Conservation (phyloP, 2,329 filamentous ascomycete species). For the Aureobasidium sp. region DNA sequence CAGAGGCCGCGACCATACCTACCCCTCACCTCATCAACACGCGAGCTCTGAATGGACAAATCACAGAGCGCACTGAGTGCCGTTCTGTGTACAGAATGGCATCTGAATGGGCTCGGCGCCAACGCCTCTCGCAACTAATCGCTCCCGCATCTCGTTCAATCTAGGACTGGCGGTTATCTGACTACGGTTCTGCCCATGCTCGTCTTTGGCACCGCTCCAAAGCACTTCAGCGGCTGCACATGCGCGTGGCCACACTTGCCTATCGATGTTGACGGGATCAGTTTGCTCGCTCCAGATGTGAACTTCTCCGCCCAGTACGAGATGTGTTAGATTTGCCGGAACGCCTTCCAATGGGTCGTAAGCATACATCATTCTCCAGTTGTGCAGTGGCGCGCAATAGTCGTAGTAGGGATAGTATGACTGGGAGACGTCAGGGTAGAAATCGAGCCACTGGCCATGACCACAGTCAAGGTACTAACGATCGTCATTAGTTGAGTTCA, state of each 20-base stretch:
- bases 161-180: slow-evolving; percentile 63
- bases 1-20: neutral
- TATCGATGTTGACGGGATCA: slow-evolving; percentile 68
- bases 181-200: slow-evolving; percentile 59
- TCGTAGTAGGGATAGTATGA: slow-evolving; percentile 64
- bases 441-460: slow-evolving; percentile 71
- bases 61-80: slow-evolving; percentile 38
- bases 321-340: slow-evolving; percentile 51
- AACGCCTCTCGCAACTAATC: slow-evolving; percentile 63
- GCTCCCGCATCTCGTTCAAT: slow-evolving; percentile 68
- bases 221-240: slow-evolving; percentile 69
- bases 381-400: slow-evolving; percentile 75
- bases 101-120: slow-evolving; percentile 61
- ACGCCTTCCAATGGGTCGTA: slow-evolving; percentile 67
- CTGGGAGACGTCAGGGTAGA: slow-evolving; percentile 48
- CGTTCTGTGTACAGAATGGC: slow-evolving; percentile 62
- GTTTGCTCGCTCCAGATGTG: slow-evolving; percentile 75
- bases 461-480: slow-evolving; percentile 74
- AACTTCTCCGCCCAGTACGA: slow-evolving; percentile 74
- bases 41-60: neutral
- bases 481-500: neutral
- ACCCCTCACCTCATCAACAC: neutral
- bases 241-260: slow-evolving; percentile 69
- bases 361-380: slow-evolving; percentile 73
- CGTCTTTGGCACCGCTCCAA: slow-evolving; percentile 67